These are phyloP conservation scores for Paracoccidioides lutzii DNA, from an alignment of 2,329 filamentous ascomycete genomes.

Conservation along the genomic window DNA sequence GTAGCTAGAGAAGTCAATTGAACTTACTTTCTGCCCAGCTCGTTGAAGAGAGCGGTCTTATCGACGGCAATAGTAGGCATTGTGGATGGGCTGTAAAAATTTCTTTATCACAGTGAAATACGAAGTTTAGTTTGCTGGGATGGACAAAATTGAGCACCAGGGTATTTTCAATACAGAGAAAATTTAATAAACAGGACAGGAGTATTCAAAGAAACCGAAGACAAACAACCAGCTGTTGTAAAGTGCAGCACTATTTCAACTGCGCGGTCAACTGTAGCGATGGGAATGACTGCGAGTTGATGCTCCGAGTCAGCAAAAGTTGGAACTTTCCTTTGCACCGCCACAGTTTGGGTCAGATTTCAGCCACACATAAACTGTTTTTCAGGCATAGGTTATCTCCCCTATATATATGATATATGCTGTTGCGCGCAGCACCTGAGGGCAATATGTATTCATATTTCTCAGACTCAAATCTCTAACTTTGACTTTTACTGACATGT, in stretches of 20 bases:
- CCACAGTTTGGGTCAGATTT: too few relatives aligned
- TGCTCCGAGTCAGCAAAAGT: too few relatives aligned
- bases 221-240: background rate
- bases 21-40: conserved; percentile 71
- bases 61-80: conserved; percentile 98
- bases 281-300: too few relatives aligned
- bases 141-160: background rate
- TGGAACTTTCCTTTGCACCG: too few relatives aligned
- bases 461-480: too few relatives aligned
- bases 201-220: background rate
- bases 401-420: too few relatives aligned
- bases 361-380: too few relatives aligned
- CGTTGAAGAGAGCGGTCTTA: conserved; percentile 91
- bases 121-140: background rate
- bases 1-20: conserved; percentile 17
- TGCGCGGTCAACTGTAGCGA: too few relatives aligned
- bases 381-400: too few relatives aligned
- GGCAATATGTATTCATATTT: too few relatives aligned
- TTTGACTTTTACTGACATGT: too few relatives aligned
- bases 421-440: too few relatives aligned
- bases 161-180: background rate
- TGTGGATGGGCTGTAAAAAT: conserved; percentile 23
- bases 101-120: background rate
- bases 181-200: background rate
- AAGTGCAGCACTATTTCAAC: background rate